A percentile compares a stretch with the other conserved stretches of the same genome.
phyloP scores from a whole-genome alignment of 108 stramenopile genomes.

The Aureococcus anophagefferens region DNA sequence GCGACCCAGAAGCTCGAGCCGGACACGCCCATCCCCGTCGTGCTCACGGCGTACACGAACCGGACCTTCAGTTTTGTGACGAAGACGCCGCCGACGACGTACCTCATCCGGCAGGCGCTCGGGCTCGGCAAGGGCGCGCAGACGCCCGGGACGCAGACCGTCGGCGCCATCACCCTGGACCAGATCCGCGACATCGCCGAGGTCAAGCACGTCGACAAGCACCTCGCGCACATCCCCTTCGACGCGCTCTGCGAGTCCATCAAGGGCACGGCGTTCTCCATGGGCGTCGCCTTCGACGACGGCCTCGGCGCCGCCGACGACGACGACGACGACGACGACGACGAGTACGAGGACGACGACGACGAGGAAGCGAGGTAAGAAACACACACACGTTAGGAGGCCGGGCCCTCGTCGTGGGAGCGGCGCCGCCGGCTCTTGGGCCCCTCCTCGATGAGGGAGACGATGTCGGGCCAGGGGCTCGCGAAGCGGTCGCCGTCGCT shows the following conservation, averaged over 20 bases:
- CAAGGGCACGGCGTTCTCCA: neutral
- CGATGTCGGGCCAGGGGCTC: too few relatives aligned
- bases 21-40: slow-evolving; percentile 6
- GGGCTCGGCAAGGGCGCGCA: neutral
- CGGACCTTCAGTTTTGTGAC: neutral
- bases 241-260: neutral
- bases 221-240: neutral
- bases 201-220: neutral
- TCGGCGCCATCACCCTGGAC: neutral
- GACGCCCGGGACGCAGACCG: neutral
- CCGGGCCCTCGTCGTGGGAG: too few relatives aligned
- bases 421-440: too few relatives aligned
- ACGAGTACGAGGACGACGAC: too few relatives aligned
- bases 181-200: neutral
- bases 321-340: too few relatives aligned
- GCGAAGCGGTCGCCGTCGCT: too few relatives aligned
- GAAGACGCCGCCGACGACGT: neutral
- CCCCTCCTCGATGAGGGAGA: too few relatives aligned
- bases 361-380: too few relatives aligned
- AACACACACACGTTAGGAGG: too few relatives aligned
- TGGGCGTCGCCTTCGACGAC: neutral
- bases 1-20: slow-evolving; percentile 1
- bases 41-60: neutral
- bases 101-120: neutral
- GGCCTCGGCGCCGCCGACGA: too few relatives aligned